Evolutionary conservation across 2,329 filamentous ascomycete genomes (phyloP), one percentile per base, ranked within the genome.

Genomic region (Aspergillus proliferans): DNA sequence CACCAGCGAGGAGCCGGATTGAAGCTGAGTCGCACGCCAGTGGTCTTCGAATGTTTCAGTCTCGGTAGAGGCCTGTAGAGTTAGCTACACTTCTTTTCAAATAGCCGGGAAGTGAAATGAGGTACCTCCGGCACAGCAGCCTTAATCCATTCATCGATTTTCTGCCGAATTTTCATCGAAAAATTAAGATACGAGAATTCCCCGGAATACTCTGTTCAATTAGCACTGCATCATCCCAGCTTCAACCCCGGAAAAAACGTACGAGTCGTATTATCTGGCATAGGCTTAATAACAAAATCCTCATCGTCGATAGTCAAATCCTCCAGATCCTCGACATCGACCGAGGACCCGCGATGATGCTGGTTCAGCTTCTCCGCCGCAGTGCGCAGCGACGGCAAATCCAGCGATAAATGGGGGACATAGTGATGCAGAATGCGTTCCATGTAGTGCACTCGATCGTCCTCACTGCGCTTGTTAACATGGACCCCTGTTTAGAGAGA

Each of bases 371-470:
- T 68, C 21, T 75, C 70, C 4, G 70, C 71, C 26, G 75, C 63
- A 30, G 65, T 66, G 30, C 70, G 71, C 34, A 78, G 61, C 4
- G 67, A 71, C 22, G 68, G 63, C 2, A 72, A 61, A 52, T 73
- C 71, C 19, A 75, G 66, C 21, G 64, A 65, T 51, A 72, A 64
- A 41, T 73, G 68, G n/a, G 74, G 74, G 36, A 71, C 63, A 54
- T 73, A 76, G 48, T 78, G 71, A 6, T 67, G 64, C n/a, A 78
- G 62, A 36, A 78, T 68, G 28, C 69, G 71, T 58, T 78, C 76
- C 75, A 78, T 71, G 49, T 62, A 67, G 34, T 58, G 64, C 33
- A 67, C 58, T 9, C 70, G 66, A 51, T 71, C 66, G 26, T 60
- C 56, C 43, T 71, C 68, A 15, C 62, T 66, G 44, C 44, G 40